Conservation (phyloP, 495 filamentous ascomycete genomes). For the Penicillium desertorum region DNA sequence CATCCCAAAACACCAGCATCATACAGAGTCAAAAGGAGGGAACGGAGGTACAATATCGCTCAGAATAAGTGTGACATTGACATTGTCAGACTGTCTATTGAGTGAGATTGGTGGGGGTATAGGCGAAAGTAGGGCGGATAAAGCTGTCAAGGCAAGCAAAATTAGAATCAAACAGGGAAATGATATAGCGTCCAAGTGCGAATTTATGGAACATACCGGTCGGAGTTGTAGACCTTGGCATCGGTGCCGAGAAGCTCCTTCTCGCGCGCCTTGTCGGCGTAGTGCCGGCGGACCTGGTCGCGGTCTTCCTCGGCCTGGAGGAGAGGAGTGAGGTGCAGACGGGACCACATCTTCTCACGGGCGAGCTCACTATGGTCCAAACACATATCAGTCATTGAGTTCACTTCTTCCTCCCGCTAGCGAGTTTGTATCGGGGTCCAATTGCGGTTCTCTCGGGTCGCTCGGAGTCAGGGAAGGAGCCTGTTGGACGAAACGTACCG, state of each 20-base stretch:
- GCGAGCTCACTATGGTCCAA: conserved; percentile 71
- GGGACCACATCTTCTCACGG: conserved; percentile 96
- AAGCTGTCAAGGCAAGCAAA: conserved; percentile 31
- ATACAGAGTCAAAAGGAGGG: conserved; percentile 14
- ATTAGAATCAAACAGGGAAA: not conserved
- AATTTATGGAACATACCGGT: conserved; percentile 60
- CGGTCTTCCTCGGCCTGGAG: conserved; percentile 96
- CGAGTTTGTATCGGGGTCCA: conserved; percentile 3
- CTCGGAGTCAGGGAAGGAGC: conserved; percentile 12
- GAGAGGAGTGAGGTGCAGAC: conserved; percentile 87
- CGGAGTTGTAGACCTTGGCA: conserved; percentile 78
- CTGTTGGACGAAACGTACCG: conserved; percentile 59
- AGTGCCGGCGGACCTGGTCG: conserved; percentile 81
- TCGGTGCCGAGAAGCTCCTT: conserved; percentile 83
- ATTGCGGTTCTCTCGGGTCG: conserved; percentile 10
- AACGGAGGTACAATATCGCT: conserved; percentile 7
- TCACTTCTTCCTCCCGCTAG: not conserved
- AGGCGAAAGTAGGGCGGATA: conserved; percentile 48
- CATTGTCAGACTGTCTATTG: conserved; percentile 29
- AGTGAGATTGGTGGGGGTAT: conserved; percentile 43
- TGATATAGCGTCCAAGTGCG: not conserved
- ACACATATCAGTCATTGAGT: conserved; percentile 7
- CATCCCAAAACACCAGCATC: conserved; percentile 13
- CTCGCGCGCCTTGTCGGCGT: conserved; percentile 84
- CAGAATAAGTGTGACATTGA: conserved; percentile 9